Percentiles rank a stretch among this genome's conserved stretches.
phyloP scores from a whole-genome alignment of 192 early-diverging fungal genomes.

The Jimgerdemannia lactiflua region DNA sequence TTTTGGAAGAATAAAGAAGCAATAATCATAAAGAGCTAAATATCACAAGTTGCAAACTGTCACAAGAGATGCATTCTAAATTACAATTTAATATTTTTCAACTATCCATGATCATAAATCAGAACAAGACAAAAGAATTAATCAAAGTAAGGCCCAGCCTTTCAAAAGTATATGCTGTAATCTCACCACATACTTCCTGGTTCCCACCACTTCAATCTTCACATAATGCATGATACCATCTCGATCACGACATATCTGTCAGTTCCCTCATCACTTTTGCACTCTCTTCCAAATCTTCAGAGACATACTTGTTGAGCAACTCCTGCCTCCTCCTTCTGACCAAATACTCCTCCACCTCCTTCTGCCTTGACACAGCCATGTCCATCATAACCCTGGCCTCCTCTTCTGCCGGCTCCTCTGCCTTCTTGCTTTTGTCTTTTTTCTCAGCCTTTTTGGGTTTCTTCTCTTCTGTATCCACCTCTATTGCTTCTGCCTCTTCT shows the following conservation, averaged over 20 bases:
- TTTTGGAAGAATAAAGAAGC: too few species aligned
- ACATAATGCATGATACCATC: too few species aligned
- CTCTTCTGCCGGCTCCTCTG: conserved; percentile 19
- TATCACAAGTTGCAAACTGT: too few species aligned
- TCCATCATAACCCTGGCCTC: conserved; percentile 10
- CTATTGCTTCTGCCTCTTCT: not conserved
- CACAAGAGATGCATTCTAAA: too few species aligned
- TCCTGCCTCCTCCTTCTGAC: conserved; percentile 69
- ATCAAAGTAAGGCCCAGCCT: too few species aligned
- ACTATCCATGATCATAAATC: too few species aligned
- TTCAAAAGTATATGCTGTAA: too few species aligned
- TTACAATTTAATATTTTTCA: too few species aligned
- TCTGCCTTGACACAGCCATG: conserved; percentile 60
- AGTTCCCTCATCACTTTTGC: conserved; percentile 28
- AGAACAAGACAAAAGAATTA: too few species aligned
- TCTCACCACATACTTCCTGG: too few species aligned
- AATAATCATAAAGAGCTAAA: too few species aligned
- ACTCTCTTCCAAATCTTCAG: conserved; percentile 29
- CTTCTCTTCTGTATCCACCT: not conserved
- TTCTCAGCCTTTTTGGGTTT: conserved; percentile 2
- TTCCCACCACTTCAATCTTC: too few species aligned
- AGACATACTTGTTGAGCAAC: conserved; percentile 45
- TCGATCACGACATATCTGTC: conserved; percentile 11
- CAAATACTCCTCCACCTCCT: conserved; percentile 75
- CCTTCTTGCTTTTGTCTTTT: conserved; percentile 29